Evolutionary conservation across 306 rosid genomes (phyloP), one percentile per base, ranked within the genome.

Genomic region (Lotus japonicus): DNA sequence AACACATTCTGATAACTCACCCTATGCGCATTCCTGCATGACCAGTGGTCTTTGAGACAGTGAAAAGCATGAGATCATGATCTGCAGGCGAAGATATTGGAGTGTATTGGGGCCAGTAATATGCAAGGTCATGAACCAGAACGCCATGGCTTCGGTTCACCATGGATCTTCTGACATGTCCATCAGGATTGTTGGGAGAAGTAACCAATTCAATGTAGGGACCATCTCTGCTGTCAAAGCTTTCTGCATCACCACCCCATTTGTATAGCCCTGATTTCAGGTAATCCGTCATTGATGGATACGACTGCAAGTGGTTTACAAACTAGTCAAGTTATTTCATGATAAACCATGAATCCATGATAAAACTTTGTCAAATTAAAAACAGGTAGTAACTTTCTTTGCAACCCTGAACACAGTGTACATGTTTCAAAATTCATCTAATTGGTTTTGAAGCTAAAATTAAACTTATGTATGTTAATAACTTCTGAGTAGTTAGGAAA

Each of bases 81-180:
- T 92, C 87, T 0, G 91, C 61, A 3, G 92, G 86, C 1, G 84
- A 80, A 12, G 96, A 54, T 7, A 92, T 86, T 4, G 98, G 98
- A 36, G 98, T 92, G 67, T 92, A 92, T 4, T 92, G 98, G 0
- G 95, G 98, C 98, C 98, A 92, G 54, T 89, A 92, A 77, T 92
- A 92, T 17, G 98, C 98, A 33, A 92, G 87, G 63, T 92, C 96
- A 23, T 89, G 95, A 35, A 92, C 74, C 84, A 87, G 36, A 39
- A 76, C 35, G 2, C 98, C 98, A 11, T 83, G 84, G 1, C 70
- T 84, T 57, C 81, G 58, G 38, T 92, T 92, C n/a, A 89, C 86
- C 57, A 67, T 77, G 5, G 96, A 73, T 1, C 76, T 71, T 64
- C 98, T 80, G 16, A 62, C 74, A 13, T 46, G 80, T 16, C 98